Conservation (phyloP, 306 rosid species). For the Sophora flavescens region DNA sequence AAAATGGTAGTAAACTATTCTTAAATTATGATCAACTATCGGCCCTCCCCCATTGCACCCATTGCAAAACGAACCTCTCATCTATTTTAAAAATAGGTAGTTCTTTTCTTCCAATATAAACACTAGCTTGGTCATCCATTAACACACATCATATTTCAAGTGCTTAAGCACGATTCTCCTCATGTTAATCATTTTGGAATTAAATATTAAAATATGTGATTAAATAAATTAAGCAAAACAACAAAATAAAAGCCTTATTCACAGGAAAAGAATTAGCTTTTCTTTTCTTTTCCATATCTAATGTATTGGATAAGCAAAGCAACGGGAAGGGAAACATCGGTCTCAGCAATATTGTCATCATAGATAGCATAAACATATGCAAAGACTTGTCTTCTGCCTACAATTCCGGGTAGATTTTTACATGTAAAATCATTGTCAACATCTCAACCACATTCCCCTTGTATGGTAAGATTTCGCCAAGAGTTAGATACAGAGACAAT, state of each 20-base stretch:
- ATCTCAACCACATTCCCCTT: background rate
- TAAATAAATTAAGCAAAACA: constrained; percentile 8
- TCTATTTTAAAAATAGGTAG: too few species aligned
- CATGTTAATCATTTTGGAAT: background rate
- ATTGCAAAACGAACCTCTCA: background rate
- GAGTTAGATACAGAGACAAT: constrained; percentile 4
- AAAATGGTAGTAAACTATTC: background rate
- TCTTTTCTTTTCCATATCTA: background rate
- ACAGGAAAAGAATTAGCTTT: constrained; percentile 1
- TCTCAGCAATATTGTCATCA: constrained; percentile 27
- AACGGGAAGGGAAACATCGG: background rate
- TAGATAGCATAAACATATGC: constrained; percentile 42
- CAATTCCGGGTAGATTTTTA: constrained; percentile 15
- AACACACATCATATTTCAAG: background rate
- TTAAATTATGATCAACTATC: background rate
- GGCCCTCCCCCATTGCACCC: background rate
- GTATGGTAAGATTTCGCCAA: constrained; percentile 37
- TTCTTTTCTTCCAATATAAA: background rate
- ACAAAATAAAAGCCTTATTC: constrained; percentile 1
- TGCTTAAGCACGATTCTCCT: background rate
- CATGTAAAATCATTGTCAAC: constrained; percentile 35
- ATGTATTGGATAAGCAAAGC: background rate
- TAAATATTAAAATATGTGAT: background rate
- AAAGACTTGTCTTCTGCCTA: constrained; percentile 40
- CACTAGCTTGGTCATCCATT: background rate